Evolutionary conservation across 1,139 yeast species (phyloP).

Genomic region (Yamadazyma songkhlaensis): DNA sequence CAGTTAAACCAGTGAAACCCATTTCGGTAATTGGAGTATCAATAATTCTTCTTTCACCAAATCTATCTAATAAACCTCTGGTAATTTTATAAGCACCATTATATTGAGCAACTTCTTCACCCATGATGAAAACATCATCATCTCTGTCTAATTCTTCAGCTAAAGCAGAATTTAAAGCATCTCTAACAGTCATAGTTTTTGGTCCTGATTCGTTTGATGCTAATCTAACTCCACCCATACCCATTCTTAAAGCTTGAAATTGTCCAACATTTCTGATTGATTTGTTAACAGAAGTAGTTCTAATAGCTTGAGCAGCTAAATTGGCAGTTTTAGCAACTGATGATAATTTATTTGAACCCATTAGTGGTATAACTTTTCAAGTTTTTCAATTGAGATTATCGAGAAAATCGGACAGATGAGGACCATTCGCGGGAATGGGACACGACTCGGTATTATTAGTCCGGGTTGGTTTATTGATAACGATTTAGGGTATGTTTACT

Average conservation of each 20-base stretch:
- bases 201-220: conserved; percentile 53
- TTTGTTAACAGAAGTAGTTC: conserved; percentile 12
- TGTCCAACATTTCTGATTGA: conserved; percentile 26
- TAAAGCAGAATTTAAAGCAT: conserved; percentile 90
- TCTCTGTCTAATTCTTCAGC: conserved; percentile 98
- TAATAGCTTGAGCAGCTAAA: conserved; percentile 39
- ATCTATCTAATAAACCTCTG: conserved; percentile 91
- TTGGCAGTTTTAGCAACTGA: conserved; percentile 49
- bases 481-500: no score
- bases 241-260: conserved; percentile 38
- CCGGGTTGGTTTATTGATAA: background rate
- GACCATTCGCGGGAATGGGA: conserved; percentile 7
- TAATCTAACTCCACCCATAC: conserved; percentile 28
- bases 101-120: conserved; percentile 99
- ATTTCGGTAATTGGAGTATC: conserved; percentile 99
- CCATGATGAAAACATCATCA: conserved; percentile 90
- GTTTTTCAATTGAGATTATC: conserved; percentile 4
- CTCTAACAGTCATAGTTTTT: conserved; percentile 87
- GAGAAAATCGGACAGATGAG: conserved; percentile 10
- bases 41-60: conserved; percentile 93
- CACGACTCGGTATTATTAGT: conserved; percentile 7
- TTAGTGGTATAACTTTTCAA: conserved; percentile 5
- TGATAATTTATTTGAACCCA: conserved; percentile 24
- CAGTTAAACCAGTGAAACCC: conserved; percentile 98
- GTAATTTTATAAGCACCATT: conserved; percentile 99